phyloP scores from a whole-genome alignment of 495 filamentous ascomycete species.

The Penicillium mononematosum region DNA sequence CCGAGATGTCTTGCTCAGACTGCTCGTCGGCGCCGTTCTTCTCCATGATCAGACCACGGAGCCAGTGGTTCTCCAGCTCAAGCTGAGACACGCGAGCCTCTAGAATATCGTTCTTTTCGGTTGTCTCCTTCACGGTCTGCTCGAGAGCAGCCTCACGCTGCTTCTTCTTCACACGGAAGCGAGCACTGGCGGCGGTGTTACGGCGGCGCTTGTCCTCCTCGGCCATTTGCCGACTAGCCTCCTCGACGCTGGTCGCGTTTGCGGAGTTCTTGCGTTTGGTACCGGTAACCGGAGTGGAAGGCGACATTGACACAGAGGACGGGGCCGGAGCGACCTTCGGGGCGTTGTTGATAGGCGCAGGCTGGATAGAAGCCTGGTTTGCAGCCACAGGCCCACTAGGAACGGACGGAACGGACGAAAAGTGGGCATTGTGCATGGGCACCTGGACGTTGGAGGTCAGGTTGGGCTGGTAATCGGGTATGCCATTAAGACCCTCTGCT shows the following conservation, averaged over 20 bases:
- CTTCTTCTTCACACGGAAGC: conserved; percentile 99
- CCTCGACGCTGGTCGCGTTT: conserved; percentile 40
- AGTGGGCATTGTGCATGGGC: conserved; percentile 33
- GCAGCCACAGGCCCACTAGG: conserved; percentile 19
- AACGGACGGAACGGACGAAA: conserved; percentile 24
- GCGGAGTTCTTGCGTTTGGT: conserved; percentile 45
- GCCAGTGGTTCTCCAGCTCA: conserved; percentile 95
- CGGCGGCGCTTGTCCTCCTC: conserved; percentile 98
- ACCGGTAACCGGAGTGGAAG: conserved; percentile 23
- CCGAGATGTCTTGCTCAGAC: conserved; percentile 45
- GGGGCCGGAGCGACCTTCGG: conserved; percentile 23
- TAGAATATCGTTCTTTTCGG: conserved; percentile 73
- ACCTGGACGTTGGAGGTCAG: conserved; percentile 31
- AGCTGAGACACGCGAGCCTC: conserved; percentile 80
- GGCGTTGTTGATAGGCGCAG: conserved; percentile 24
- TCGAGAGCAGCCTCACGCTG: conserved; percentile 92
- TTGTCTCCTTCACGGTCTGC: conserved; percentile 83
- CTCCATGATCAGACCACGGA: conserved; percentile 89
- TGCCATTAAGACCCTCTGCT: conserved; percentile 38
- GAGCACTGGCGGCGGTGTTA: conserved; percentile 91
- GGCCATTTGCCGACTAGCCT: conserved; percentile 66
- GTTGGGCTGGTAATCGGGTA: conserved; percentile 36
- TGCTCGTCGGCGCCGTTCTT: conserved; percentile 65
- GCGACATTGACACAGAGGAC: conserved; percentile 17
- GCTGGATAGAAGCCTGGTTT: conserved; percentile 25